Base-by-base conservation (phyloP, 2,329 filamentous ascomycete genomes). In the Diplodia mutila region DNA sequence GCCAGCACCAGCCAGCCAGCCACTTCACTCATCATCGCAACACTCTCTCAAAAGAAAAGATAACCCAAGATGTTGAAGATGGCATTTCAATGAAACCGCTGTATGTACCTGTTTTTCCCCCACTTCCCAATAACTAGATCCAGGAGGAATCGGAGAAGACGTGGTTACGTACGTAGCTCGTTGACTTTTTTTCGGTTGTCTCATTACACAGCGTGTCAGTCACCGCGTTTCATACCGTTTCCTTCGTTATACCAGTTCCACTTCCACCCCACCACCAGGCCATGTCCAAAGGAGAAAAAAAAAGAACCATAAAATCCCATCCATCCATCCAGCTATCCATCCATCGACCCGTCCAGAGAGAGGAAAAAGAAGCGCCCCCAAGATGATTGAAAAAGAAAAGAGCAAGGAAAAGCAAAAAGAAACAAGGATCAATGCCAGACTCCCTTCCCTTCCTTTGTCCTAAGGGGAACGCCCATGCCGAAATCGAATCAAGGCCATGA, bases 121-220 rank as follows among this genome's bases (percentile, higher is more conserved):
- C 23, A 16, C 29, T 32, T 32, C 29, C 29, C 29, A 32, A 21
- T 11, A 54, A 18, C 18, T 11, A 37, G 32, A 27, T 37, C 34
- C 18, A 21, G 29, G 27, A 32, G 27, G 29, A 34, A 37, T 55
- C 27, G 42, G 39, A 34, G 18, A 16, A 23, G 42, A 37, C 34
- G 34, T 37, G n/a, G 55, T 59, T 61, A 61, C 57, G 42, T 61
- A 61, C 57, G 57, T 61, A 61, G 57, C 57, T 61, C 55, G 55
- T 49, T 37, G 3, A 4, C 29, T 29, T 11, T 37, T 37, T 37
- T 37, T 9, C 12, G 34, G 18, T 21, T n/a, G 16, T 46, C 7
- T 61, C 57, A 61, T 61, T 61, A 61, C 57, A 61, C 57, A 61
- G 57, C 57, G 57, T n/a, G n/a, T 61, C 57, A 59, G 32, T 42